Evolutionary conservation across 768 basidiomycete species (phyloP).

Genomic region (Fomitopsis serialis): DNA sequence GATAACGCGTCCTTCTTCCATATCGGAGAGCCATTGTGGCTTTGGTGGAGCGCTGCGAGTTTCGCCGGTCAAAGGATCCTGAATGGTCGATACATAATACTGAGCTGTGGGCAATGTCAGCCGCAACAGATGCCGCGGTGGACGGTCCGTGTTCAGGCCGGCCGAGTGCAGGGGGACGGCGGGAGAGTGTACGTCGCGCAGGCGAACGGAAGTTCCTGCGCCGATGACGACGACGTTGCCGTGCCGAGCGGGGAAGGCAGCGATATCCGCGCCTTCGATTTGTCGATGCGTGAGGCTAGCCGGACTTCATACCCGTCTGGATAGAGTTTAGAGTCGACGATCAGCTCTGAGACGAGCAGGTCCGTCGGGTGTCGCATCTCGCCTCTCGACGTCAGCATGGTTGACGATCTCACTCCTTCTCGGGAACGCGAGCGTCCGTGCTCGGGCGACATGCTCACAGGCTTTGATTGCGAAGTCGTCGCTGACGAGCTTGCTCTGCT

Average conservation of each 20-base stretch:
- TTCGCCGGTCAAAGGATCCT: constrained; percentile 79
- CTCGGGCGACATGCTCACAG: neutral
- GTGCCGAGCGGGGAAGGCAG: constrained; percentile 19
- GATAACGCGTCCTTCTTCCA: constrained; percentile 55
- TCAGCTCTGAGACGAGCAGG: constrained; percentile 70
- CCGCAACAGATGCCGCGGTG: constrained; percentile 70
- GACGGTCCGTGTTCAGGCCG: constrained; percentile 44
- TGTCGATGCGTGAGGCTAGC: constrained; percentile 39
- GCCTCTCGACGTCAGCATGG: constrained; percentile 58
- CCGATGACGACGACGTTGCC: constrained; percentile 13
- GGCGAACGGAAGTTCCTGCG: constrained; percentile 42
- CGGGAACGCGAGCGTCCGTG: constrained; percentile 28
- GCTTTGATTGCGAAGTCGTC: neutral
- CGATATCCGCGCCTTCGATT: constrained; percentile 31
- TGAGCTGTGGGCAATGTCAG: constrained; percentile 80
- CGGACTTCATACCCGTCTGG: constrained; percentile 64
- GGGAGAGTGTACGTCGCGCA: constrained; percentile 73
- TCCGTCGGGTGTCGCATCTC: constrained; percentile 61
- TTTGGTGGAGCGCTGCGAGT: constrained; percentile 50
- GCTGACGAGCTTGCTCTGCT: neutral
- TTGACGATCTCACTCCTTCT: constrained; percentile 33
- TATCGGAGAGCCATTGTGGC: constrained; percentile 67
- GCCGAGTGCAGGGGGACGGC: constrained; percentile 79
- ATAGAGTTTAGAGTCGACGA: constrained; percentile 79
- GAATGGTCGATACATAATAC: constrained; percentile 68